Base-by-base conservation (phyloP, 768 basidiomycete genomes). In the Lentinula sp. region DNA sequence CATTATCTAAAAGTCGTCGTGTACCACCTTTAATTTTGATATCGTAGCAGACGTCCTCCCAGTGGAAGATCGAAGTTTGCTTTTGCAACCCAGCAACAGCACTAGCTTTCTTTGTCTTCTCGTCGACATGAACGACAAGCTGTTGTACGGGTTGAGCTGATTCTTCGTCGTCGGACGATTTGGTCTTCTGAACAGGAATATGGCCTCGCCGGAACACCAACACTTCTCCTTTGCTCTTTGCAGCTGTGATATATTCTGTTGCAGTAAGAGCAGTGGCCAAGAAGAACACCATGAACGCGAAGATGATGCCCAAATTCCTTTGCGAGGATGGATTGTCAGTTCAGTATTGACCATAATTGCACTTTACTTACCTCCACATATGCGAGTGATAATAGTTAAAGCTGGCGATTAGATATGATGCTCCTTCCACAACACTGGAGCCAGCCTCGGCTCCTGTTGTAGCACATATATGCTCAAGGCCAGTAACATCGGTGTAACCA, bases 31-130 rank as follows among this genome's bases (percentile, higher is more conserved):
- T 67, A 49, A 72, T 66, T 60, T 66, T 68, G 60, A 71, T 68
- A 63, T 72, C 75, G 64, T 80, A 81, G 70, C 74, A 74, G 1
- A 76, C 67, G 53, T 74, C 69, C 54, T 75, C 71, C 79, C 80
- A 83, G 10, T 79, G 77, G 70, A 83, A 80, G 1, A 80, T 74
- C 32, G 52, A 43, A 11, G 60, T 61, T 37, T 61, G 60, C 23
- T 61, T 54, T 16, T 61, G 60, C 3, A 61, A 16, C 15, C 55
- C 55, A 56, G 55, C 16, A 35, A 51, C 60, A 62, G 67, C 58
- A 61, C 64, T 43, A 63, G 64, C 32, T 45, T 48, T 49, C 21
- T 51, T 42, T 15, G 35, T 15, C 35, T 46, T 42, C 35, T 51
- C 48, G 74, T 72, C 59, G 65, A 63, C 57, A 69, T 62, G 59